Conservation (phyloP, 1,284 basidiomycete species). For the Cryptococcus sp. region DNA sequence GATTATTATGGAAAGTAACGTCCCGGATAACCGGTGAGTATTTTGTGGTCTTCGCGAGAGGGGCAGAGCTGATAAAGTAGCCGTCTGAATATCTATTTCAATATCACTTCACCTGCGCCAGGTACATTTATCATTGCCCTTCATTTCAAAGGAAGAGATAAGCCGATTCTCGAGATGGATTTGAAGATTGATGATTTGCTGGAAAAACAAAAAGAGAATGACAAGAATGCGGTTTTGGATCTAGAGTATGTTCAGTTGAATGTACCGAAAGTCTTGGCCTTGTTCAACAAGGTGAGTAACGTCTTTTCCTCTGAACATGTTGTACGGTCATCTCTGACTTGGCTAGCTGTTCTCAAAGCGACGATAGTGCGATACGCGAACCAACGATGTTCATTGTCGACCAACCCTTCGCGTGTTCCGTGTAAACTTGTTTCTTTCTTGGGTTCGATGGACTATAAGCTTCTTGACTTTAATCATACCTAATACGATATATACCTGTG, state of each 20-base stretch:
- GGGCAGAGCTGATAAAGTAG: constrained; percentile 48
- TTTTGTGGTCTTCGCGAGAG: not conserved
- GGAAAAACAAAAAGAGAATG: constrained; percentile 98
- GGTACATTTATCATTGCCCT: constrained; percentile 98
- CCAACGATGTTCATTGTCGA: no score
- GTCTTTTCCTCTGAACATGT: no score
- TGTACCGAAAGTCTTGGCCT: constrained; percentile 85
- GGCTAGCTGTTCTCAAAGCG: no score
- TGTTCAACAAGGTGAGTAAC: constrained; percentile 80
- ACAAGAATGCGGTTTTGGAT: constrained; percentile 75
- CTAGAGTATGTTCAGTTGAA: constrained; percentile 97
- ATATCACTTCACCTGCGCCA: constrained; percentile 92
- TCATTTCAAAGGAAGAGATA: constrained; percentile 98
- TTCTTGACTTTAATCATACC: no score
- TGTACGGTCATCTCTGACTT: no score
- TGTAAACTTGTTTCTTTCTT: no score
- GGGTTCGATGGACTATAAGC: no score
- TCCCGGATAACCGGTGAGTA: constrained; percentile 87
- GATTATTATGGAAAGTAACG: constrained; percentile 98
- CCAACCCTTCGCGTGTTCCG: no score
- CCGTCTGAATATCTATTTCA: constrained; percentile 97
- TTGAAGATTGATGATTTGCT: constrained; percentile 97
- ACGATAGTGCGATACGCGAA: no score
- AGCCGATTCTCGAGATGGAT: constrained; percentile 99
- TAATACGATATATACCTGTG: no score